These are phyloP conservation scores for Colletotrichum sp. DNA, from an alignment of 2,329 filamentous ascomycete genomes.

Conservation along the genomic window DNA sequence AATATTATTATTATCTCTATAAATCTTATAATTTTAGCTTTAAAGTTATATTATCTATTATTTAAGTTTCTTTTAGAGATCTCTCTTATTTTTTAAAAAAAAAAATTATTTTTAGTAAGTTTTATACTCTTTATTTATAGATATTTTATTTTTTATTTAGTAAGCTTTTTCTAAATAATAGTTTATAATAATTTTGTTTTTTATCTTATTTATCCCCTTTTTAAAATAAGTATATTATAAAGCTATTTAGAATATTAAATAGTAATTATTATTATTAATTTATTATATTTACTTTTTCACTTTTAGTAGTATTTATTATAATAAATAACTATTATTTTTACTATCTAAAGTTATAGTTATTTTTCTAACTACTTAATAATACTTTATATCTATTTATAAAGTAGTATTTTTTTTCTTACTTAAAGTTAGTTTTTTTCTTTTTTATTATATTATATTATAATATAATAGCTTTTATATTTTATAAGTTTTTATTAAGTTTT, in stretches of 20 bases:
- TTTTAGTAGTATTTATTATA: background rate
- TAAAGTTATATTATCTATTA: background rate
- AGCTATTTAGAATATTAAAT: background rate
- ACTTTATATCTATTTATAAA: background rate
- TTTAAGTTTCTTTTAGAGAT: fast-evolving
- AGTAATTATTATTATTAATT: background rate
- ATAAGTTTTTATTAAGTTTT: background rate
- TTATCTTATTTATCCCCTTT: background rate
- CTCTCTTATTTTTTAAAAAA: background rate
- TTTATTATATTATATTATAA: background rate
- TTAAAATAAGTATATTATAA: background rate
- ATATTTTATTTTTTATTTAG: background rate
- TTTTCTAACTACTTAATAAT: background rate
- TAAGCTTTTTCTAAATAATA: background rate
- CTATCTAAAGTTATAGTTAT: too few species aligned
- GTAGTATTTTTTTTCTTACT: background rate
- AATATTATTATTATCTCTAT: background rate
- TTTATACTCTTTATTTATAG: background rate
- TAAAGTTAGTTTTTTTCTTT: background rate
- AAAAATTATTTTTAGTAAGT: background rate
- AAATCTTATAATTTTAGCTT: background rate
- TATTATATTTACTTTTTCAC: background rate
- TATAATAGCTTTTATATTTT: background rate
- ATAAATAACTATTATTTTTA: background rate
- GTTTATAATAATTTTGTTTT: background rate